phyloP scores from a whole-genome alignment of 2,329 filamentous ascomycete genomes.

The Fusarium verrucosum region DNA sequence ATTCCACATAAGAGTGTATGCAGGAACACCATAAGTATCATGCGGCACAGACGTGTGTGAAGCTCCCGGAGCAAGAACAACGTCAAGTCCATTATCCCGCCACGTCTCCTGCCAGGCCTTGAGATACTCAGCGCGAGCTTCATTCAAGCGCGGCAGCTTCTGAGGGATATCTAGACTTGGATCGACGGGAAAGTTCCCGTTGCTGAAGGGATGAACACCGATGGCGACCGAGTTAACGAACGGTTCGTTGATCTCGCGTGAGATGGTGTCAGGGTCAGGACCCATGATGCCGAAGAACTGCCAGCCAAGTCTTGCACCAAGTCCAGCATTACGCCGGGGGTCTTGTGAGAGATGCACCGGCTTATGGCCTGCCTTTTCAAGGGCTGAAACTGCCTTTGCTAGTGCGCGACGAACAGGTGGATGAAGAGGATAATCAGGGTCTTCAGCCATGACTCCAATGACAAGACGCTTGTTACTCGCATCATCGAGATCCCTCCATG shows the following conservation, averaged over 20 bases:
- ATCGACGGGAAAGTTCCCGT: conserved; percentile 21
- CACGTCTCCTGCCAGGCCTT: conserved; percentile 30
- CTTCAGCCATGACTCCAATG: conserved; percentile 60
- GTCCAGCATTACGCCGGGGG: conserved; percentile 11
- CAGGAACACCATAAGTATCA: conserved; percentile 34
- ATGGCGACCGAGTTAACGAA: conserved; percentile 31
- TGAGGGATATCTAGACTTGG: background rate
- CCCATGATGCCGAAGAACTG: conserved; percentile 33
- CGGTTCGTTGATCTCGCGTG: conserved; percentile 30
- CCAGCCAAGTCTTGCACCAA: conserved; percentile 32
- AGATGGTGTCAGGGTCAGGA: conserved; percentile 18
- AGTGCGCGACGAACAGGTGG: conserved; percentile 60
- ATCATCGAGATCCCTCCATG: conserved; percentile 54
- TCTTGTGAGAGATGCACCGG: conserved; percentile 50
- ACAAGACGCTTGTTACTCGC: conserved; percentile 35
- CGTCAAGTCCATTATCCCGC: conserved; percentile 28
- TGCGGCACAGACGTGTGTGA: conserved; percentile 30
- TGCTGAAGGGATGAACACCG: conserved; percentile 29
- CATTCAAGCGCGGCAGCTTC: conserved; percentile 10
- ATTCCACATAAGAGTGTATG: conserved; percentile 42
- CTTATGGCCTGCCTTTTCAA: conserved; percentile 57
- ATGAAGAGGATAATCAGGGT: conserved; percentile 59
- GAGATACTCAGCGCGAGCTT: conserved; percentile 3
- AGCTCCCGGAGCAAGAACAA: conserved; percentile 33
- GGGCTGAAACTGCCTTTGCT: conserved; percentile 49